These are phyloP conservation scores for Phialemoniopsis sp. DNA, from an alignment of 2,329 filamentous ascomycete species.

Conservation along the genomic window DNA sequence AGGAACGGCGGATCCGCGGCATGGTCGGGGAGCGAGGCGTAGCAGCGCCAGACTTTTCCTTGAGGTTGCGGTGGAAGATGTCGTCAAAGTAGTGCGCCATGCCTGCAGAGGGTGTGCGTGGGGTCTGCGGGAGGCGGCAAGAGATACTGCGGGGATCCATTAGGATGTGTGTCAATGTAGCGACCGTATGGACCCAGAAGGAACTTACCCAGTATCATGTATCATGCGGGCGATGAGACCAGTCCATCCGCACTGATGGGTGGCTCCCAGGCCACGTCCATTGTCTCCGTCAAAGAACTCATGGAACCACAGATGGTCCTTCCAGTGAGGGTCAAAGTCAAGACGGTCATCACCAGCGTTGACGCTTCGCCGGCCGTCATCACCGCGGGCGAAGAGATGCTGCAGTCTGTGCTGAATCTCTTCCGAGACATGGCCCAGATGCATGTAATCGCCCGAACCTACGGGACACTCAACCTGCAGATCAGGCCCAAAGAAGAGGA, in stretches of 20 bases:
- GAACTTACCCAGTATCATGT: constrained; percentile 88
- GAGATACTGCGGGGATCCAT: constrained; percentile 58
- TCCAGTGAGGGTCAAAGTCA: constrained; percentile 91
- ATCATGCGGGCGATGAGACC: constrained; percentile 95
- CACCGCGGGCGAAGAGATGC: constrained; percentile 80
- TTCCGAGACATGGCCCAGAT: constrained; percentile 89
- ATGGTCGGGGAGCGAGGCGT: constrained; percentile 33
- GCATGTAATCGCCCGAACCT: constrained; percentile 91
- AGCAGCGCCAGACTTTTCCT: constrained; percentile 28
- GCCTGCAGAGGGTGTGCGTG: constrained; percentile 76
- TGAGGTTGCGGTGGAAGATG: constrained; percentile 60
- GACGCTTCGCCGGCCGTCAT: constrained; percentile 83
- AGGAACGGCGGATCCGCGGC: constrained; percentile 67
- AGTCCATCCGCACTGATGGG: constrained; percentile 96
- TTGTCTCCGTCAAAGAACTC: constrained; percentile 96
- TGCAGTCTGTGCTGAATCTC: constrained; percentile 93
- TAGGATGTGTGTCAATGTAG: constrained; percentile 23
- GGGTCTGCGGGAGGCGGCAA: constrained; percentile 89
- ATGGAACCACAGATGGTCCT: constrained; percentile 90
- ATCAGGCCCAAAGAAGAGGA: constrained; percentile 88
- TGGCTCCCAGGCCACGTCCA: constrained; percentile 84
- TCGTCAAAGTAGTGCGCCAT: constrained; percentile 97
- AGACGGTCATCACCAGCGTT: constrained; percentile 81
- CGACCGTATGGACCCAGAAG: neutral
- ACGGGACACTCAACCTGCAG: constrained; percentile 92